Percentiles rank a stretch among this genome's conserved stretches.
These are phyloP conservation scores for Rosa persica DNA, from an alignment of 306 rosid species.

Conservation along the genomic window DNA sequence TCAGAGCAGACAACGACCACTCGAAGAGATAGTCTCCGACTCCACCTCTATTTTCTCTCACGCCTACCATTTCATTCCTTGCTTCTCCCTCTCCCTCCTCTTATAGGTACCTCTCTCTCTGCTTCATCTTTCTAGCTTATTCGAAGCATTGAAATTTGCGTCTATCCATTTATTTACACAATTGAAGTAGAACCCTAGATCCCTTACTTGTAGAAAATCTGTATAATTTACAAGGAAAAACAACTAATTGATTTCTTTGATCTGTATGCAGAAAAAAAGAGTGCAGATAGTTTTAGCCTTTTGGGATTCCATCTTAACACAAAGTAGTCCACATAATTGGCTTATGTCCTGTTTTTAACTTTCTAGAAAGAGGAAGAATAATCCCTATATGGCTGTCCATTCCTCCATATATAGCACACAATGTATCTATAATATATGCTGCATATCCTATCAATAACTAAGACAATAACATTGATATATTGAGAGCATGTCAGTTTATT, in stretches of 20 bases:
- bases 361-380: too few relatives aligned
- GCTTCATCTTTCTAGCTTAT: neutral
- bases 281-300: too few relatives aligned
- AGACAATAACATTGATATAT: too few relatives aligned
- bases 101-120: conserved; percentile 46
- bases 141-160: neutral
- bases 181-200: conserved; percentile 15
- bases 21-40: conserved; percentile 60
- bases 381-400: too few relatives aligned
- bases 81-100: conserved; percentile 64
- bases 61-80: conserved; percentile 58
- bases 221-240: neutral
- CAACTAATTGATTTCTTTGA: neutral
- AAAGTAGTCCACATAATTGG: too few relatives aligned
- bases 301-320: too few relatives aligned
- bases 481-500: too few relatives aligned
- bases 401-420: too few relatives aligned
- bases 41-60: conserved; percentile 52
- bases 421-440: too few relatives aligned
- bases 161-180: neutral
- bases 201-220: neutral
- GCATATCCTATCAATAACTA: too few relatives aligned
- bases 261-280: too few relatives aligned
- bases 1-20: conserved; percentile 62
- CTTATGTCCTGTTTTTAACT: too few relatives aligned